Evolutionary conservation across 2,329 filamentous ascomycete species (phyloP), one percentile per base, ranked within the genome.

Genomic region (Monilinia fructigena): DNA sequence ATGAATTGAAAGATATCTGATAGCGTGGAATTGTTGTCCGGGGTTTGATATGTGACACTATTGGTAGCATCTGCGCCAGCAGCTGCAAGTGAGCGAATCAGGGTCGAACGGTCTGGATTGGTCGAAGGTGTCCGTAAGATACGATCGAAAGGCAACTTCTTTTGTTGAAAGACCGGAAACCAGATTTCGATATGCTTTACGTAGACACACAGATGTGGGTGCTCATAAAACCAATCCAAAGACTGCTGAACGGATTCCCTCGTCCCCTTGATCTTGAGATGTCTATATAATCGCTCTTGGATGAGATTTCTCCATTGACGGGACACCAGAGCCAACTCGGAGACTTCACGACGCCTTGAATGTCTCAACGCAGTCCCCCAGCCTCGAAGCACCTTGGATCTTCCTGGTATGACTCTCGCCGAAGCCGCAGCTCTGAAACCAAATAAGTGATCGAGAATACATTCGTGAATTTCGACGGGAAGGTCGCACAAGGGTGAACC

Each of bases 121-220:
- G 70, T 71, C 5, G 71, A 67, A 26, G 73, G 71, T 45, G 73
- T 72, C 23, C 72, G 70, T 35, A 72, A 68, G 5, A 72, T 71
- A 31, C 71, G 70, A 63, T 73, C 71, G 54, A 70, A 72, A 18
- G 71, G 68, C 18, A 71, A 66, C 42, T 71, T 73, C 68, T 74
- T 75, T 54, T 72, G 79, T 20, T 82, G 81, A 78, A 82, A 92
- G 52, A 92, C 89, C 3, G 90, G 89, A 69, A 92, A 90, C 89
- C 89, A 92, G 53, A 92, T 82, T 77, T 92, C 89, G 67, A 92
- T 83, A 73, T 92, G 89, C 70, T 86, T 87, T 68, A 92, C 86
- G 71, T 91, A 86, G 11, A 78, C 72, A 26, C 84, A 82, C 7
- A 92, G 82, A 72, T 90, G 85, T 38, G 82, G 79, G 67, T 87